Conservation (phyloP, 345 rosid genomes). For the Brassica nigra region DNA sequence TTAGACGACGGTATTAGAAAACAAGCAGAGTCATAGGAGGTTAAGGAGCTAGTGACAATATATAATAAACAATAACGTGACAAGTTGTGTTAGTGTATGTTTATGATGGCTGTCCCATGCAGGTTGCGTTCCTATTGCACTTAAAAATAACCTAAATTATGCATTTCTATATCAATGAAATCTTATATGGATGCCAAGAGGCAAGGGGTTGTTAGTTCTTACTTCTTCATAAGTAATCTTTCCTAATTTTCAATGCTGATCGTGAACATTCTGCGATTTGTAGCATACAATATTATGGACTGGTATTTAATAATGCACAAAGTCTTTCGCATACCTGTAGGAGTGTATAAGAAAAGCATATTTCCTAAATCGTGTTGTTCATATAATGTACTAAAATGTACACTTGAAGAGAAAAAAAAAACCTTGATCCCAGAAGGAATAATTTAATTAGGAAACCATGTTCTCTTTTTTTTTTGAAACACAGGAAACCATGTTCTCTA, state of each 20-base stretch:
- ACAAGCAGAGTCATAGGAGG: neutral
- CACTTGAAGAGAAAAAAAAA: neutral
- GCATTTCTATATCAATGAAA: neutral
- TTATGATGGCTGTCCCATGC: conserved; percentile 23
- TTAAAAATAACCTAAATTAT: neutral
- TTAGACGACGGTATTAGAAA: neutral
- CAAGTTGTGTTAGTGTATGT: conserved; percentile 16
- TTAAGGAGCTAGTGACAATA: conserved; percentile 14
- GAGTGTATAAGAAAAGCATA: neutral
- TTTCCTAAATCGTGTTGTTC: neutral
- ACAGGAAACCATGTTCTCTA: neutral
- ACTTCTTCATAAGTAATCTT: neutral
- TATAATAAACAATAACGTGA: conserved; percentile 32
- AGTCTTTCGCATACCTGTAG: neutral
- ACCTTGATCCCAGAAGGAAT: neutral
- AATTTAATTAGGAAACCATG: neutral
- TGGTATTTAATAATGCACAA: neutral
- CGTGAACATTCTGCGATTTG: neutral
- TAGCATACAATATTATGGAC: neutral
- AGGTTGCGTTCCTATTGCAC: neutral
- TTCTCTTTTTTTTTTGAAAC: no score
- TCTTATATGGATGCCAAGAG: conserved; percentile 5
- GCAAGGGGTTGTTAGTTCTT: neutral
- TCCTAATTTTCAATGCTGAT: neutral
- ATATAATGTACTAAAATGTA: neutral